Base-by-base conservation (phyloP, 1,284 basidiomycete species). In the Microbotryum violaceum region DNA sequence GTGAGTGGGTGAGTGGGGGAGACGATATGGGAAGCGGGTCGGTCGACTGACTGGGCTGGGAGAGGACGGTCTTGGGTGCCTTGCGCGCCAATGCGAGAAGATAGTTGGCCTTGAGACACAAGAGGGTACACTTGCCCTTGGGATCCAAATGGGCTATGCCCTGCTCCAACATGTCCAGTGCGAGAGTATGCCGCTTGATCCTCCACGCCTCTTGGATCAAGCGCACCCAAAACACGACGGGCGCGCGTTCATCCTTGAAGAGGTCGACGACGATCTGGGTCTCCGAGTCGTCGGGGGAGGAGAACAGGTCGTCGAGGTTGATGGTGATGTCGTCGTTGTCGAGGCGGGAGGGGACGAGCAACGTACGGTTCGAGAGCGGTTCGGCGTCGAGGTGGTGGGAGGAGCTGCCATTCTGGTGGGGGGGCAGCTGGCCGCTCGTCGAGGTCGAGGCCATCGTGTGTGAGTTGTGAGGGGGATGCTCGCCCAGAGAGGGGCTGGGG, bases 31-130 rank as follows among this genome's bases (percentile, higher is more conserved):
- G 31, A 10, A 10, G 23, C 2, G 31, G 25, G 12, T 10, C 45
- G n/a, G 20, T 48, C 47, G 9, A 78, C 87, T 74, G 72, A 90
- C 88, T 83, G 60, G 90, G 85, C 68, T 86, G 82, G 0, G 79
- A 73, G 1, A 93, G 74, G 29, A 88, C 78, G 6, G 86, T 72
- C 72, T 91, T 93, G 1, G 92, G 92, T 16, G 90, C 90, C 57
- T 81, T 81, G 33, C 87, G 81, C 1, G 90, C 87, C 67, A 83
- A 80, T 2, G 86, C 83, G 61, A 94, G 81, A 61, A 87, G 82
- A 53, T 93, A 82, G 74, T 91, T 91, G 2, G 89, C 90, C 25
- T 90, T 79, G 61, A 94, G 79, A 23, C 86, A 82, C 67, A 88
- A 85, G 56, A 92, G 80, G 9, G 88, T 85, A 29, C 75, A 70